These are phyloP conservation scores for Penicillium vulpinum DNA, from an alignment of 2,329 filamentous ascomycete species.

Conservation along the genomic window DNA sequence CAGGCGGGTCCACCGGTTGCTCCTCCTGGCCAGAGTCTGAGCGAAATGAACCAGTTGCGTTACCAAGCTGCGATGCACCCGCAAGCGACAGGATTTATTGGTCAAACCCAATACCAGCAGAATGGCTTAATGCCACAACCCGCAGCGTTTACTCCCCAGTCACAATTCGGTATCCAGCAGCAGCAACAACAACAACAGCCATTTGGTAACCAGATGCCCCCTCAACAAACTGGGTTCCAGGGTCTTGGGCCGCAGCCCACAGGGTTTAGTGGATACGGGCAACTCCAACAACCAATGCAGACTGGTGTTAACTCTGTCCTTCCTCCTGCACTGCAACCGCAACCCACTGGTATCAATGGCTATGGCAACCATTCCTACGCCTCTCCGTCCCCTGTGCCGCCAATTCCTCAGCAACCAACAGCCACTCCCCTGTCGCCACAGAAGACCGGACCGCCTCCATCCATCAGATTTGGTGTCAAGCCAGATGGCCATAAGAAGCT, in stretches of 20 bases:
- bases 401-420: constrained; percentile 59
- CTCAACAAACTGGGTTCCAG: constrained; percentile 48
- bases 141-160: constrained; percentile 49
- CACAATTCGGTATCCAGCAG: constrained; percentile 48
- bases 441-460: constrained; percentile 81
- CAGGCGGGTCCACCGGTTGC: constrained; percentile 61
- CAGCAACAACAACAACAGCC: constrained; percentile 52
- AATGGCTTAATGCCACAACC: constrained; percentile 47
- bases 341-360: constrained; percentile 52
- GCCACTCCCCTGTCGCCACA: constrained; percentile 68
- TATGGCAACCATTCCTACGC: constrained; percentile 49
- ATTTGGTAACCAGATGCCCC: constrained; percentile 13
- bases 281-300: constrained; percentile 52
- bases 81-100: constrained; percentile 65
- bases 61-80: constrained; percentile 60
- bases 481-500: constrained; percentile 71
- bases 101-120: constrained; percentile 40
- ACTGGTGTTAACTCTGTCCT: constrained; percentile 55
- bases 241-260: constrained; percentile 55
- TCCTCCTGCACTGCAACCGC: constrained; percentile 53
- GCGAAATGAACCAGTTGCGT: constrained; percentile 68
- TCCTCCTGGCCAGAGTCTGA: constrained; percentile 72
- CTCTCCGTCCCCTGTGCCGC: constrained; percentile 55
- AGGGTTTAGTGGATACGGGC: constrained; percentile 51
- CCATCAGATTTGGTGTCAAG: constrained; percentile 82